Evolutionary conservation across 139 green algal genomes (phyloP).

Genomic region (Tetraselmis striata): DNA sequence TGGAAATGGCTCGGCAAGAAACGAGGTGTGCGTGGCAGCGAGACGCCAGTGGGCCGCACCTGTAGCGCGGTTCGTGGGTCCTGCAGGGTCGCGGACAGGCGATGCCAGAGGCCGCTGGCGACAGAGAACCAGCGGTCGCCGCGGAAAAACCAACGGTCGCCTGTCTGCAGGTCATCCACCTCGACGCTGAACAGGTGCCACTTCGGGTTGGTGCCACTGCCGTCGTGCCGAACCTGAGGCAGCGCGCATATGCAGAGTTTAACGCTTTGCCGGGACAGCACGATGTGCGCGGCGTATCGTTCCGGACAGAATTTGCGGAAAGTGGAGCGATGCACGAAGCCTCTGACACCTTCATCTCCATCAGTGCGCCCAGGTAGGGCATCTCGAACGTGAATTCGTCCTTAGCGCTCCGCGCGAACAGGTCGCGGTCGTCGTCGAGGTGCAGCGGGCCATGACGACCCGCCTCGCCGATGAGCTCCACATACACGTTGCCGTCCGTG

Average conservation of each 20-base stretch:
- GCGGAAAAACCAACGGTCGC: background rate
- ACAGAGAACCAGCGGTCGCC: background rate
- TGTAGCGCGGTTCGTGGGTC: background rate
- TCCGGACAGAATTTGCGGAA: too few relatives aligned
- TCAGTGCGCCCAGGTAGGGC: background rate
- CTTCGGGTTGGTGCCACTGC: conserved; percentile 23
- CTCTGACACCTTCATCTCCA: conserved; percentile 3
- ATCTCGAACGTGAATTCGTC: conserved; percentile 16
- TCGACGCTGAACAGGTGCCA: conserved; percentile 42
- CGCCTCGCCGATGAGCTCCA: conserved; percentile 28
- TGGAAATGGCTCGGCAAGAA: too few relatives aligned
- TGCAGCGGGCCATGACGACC: conserved; percentile 28
- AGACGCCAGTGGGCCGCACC: too few relatives aligned
- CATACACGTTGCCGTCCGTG: conserved; percentile 40
- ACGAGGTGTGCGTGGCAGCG: too few relatives aligned
- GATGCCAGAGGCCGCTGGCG: background rate
- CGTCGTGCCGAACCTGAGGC: conserved; percentile 38
- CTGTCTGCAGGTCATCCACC: conserved; percentile 2
- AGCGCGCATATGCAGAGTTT: conserved; percentile 20
- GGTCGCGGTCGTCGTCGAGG: conserved; percentile 30
- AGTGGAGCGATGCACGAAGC: too few relatives aligned
- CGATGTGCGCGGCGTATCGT: too few relatives aligned
- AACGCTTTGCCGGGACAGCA: too few relatives aligned
- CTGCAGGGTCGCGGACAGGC: background rate
- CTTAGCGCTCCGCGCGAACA: conserved; percentile 30